phyloP scores from a whole-genome alignment of 2,329 filamentous ascomycete species.

The Sporothrix phasma region DNA sequence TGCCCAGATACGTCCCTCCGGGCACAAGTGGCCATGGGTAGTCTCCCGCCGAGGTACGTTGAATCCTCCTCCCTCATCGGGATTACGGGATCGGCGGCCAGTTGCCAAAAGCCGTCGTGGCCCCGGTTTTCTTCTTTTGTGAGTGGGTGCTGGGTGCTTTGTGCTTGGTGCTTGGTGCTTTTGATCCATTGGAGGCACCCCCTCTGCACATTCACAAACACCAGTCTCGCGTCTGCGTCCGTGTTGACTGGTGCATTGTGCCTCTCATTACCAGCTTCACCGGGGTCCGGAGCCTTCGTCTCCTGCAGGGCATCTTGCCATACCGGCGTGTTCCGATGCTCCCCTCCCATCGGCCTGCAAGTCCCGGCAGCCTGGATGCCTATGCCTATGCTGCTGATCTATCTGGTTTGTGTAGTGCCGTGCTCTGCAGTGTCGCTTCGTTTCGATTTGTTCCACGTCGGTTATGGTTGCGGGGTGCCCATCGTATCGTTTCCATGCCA shows the following conservation, averaged over 20 bases:
- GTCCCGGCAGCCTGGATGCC: conserved; percentile 2
- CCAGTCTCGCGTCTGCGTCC: too few species aligned
- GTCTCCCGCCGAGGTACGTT: background rate
- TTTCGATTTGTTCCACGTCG: too few species aligned
- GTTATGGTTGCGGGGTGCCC: too few species aligned
- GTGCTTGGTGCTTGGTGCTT: background rate
- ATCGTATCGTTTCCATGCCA: too few species aligned
- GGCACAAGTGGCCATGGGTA: too few species aligned
- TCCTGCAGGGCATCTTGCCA: background rate
- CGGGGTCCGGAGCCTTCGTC: too few species aligned
- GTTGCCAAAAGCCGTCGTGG: background rate
- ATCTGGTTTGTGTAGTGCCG: background rate
- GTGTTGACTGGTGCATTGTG: background rate
- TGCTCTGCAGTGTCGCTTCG: background rate
- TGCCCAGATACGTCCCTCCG: too few species aligned
- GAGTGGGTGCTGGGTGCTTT: too few species aligned
- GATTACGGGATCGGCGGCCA: conserved; percentile 5
- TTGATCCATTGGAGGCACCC: background rate
- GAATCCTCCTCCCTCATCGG: conserved; percentile 5
- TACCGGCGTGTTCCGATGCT: background rate
- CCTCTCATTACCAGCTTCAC: background rate
- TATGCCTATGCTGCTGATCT: background rate
- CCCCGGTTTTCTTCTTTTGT: background rate
- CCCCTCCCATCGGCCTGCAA: background rate
- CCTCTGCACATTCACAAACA: background rate